Percentiles rank a stretch among this genome's conserved stretches.
phyloP scores from a whole-genome alignment of 164 flowering plant species.

The Piper longum region DNA sequence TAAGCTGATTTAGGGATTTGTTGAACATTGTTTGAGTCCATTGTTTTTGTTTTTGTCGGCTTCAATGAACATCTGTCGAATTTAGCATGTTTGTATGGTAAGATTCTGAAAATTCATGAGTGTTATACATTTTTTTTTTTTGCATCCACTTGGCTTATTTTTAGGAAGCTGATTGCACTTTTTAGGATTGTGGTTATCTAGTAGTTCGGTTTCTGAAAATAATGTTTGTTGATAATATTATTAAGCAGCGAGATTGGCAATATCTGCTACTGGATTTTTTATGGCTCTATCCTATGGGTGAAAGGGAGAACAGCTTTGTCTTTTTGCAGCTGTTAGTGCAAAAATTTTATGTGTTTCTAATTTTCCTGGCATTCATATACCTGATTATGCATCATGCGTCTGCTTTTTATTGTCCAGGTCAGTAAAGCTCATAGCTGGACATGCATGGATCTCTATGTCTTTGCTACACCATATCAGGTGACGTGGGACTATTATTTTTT shows the following conservation, averaged over 20 bases:
- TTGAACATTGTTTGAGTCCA: no score
- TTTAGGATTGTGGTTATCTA: neutral
- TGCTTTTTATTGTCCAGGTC: conserved; percentile 24
- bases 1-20: no score
- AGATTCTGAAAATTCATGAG: no score
- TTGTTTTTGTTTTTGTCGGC: neutral
- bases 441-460: conserved; percentile 92
- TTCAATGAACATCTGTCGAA: neutral
- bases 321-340: neutral
- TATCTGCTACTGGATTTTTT: no score
- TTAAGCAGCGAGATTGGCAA: no score
- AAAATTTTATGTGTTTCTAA: neutral
- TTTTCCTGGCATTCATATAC: neutral
- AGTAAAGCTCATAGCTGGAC: conserved; percentile 90
- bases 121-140: no score
- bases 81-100: neutral
- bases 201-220: no score
- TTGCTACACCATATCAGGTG: conserved; percentile 96
- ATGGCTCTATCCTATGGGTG: no score
- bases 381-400: neutral
- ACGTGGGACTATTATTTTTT: conserved; percentile 89
- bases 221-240: no score
- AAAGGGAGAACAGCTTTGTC: neutral
- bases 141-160: no score
- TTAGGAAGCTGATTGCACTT: no score